Base-by-base conservation (phyloP, 148 eudicot species). In the Chenopodium formosanum region DNA sequence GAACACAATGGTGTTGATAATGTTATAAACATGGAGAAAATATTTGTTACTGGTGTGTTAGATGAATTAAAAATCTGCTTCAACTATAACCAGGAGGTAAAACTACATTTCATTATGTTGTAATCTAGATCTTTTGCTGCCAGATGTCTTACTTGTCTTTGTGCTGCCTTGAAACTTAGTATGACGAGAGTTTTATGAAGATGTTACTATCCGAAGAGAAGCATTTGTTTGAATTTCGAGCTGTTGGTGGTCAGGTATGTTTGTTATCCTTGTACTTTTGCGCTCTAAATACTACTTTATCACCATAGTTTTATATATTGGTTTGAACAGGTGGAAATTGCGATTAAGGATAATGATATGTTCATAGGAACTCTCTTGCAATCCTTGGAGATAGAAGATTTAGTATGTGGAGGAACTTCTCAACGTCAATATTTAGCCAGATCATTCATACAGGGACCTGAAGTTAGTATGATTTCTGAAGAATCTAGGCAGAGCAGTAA, bases 241-340 rank as follows among this genome's bases (percentile, higher is more conserved):
- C 99, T 68, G 94, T 88, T 77, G 99, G 99, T 83, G 98, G 98
- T 82, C 97, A 89, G 94, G 99, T 92, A 89, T 78, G 89, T n/a
- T 58, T 23, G 23, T 67, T 2, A 50, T 76, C 23, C 67, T 77
- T 76, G 13, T 68, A 25, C 37, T 46, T 29, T 60, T 70, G 80
- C 75, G 14, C 34, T 76, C 6, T 48, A 20, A 70, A 47, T 77
- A 25, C 77, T 47, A 37, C 56, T 68, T 32, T 78, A 52, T 52
- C 56, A 76, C 74, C 80, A 40, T 86, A 48, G 73, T 79, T 48
- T 27, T 27, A 14, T 69, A 13, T 62, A 53, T 83, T 70, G 74
- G 67, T 78, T 44, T 64, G 71, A 82, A 80, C 93, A 96, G 99
- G 95, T 96, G 70, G 99, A 96, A 77, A 85, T 94, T 78, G 91